These are phyloP conservation scores for Parascedosporium putredinis DNA, from an alignment of 2,329 filamentous ascomycete species.

Conservation along the genomic window DNA sequence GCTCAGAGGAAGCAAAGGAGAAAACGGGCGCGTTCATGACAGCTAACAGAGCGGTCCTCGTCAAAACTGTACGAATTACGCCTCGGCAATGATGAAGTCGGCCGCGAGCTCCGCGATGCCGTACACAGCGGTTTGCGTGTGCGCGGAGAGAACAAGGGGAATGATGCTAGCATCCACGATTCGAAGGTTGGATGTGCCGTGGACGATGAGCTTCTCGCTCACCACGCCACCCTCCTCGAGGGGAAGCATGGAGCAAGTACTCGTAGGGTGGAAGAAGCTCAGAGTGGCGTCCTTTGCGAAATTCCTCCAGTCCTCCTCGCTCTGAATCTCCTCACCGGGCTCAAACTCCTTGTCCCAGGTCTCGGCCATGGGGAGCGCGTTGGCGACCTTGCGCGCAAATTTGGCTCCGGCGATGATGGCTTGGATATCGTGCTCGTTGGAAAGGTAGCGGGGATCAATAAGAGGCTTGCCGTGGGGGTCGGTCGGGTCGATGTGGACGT, in stretches of 20 bases:
- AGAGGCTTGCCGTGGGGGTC: constrained; percentile 26
- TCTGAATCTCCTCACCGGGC: constrained; percentile 22
- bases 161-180: constrained; percentile 39
- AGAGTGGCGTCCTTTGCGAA: constrained; percentile 24
- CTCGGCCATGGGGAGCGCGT: constrained; percentile 19
- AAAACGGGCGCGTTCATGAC: too few relatives aligned
- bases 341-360: constrained; percentile 24
- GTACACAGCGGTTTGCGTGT: constrained; percentile 43
- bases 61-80: constrained; percentile 16
- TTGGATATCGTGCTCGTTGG: constrained; percentile 9
- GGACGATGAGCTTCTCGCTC: constrained; percentile 29
- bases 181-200: constrained; percentile 36
- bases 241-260: constrained; percentile 37
- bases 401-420: constrained; percentile 22
- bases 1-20: too few relatives aligned
- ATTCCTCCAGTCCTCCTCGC: constrained; percentile 24
- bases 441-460: constrained; percentile 12
- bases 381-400: constrained; percentile 22
- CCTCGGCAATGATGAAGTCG: constrained; percentile 13
- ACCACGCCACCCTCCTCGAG: constrained; percentile 34
- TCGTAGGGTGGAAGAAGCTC: constrained; percentile 30
- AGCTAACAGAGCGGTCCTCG: background rate
- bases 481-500: constrained; percentile 41
- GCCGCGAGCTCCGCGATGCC: constrained; percentile 39
- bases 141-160: constrained; percentile 33